Conservation (phyloP, 164 flowering plant species). For the Echeveria elegans region DNA sequence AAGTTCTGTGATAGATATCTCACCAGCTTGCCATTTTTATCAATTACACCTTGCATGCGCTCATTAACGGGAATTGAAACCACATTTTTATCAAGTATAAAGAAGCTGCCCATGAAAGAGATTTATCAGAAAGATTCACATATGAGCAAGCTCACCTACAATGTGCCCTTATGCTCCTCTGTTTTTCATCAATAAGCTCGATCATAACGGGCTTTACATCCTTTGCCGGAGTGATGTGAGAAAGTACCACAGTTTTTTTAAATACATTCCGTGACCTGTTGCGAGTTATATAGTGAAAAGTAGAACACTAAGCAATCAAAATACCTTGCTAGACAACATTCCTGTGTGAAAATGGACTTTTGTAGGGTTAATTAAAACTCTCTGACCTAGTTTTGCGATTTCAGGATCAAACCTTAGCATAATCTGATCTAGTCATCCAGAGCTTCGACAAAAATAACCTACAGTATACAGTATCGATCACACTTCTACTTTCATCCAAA, state of each 20-base stretch:
- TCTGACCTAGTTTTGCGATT: constrained; percentile 89
- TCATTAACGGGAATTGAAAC: constrained; percentile 97
- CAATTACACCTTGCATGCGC: constrained; percentile 87
- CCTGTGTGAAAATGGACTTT: constrained; percentile 92
- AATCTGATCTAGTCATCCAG: constrained; percentile 90
- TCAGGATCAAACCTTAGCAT: constrained; percentile 99
- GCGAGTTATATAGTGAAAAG: neutral
- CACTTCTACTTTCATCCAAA: no score
- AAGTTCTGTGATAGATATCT: neutral
- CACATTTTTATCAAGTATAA: no score
- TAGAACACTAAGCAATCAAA: neutral
- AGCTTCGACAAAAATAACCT: constrained; percentile 98
- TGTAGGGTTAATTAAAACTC: constrained; percentile 85
- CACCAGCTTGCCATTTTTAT: constrained; percentile 78
- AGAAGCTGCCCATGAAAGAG: no score
- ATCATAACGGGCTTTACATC: constrained; percentile 93
- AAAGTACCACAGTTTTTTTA: neutral
- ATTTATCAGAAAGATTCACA: neutral
- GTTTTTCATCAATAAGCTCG: constrained; percentile 96
- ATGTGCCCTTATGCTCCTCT: constrained; percentile 73
- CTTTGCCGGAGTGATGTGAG: constrained; percentile 93
- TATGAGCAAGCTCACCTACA: constrained; percentile 54
- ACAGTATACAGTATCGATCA: neutral
- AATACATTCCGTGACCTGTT: no score
- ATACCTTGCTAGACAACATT: constrained; percentile 91